A percentile compares a stretch with the other conserved stretches of the same genome.
These are phyloP conservation scores for Beauveria pseudobassiana DNA, from an alignment of 2,329 filamentous ascomycete species.

Conservation along the genomic window DNA sequence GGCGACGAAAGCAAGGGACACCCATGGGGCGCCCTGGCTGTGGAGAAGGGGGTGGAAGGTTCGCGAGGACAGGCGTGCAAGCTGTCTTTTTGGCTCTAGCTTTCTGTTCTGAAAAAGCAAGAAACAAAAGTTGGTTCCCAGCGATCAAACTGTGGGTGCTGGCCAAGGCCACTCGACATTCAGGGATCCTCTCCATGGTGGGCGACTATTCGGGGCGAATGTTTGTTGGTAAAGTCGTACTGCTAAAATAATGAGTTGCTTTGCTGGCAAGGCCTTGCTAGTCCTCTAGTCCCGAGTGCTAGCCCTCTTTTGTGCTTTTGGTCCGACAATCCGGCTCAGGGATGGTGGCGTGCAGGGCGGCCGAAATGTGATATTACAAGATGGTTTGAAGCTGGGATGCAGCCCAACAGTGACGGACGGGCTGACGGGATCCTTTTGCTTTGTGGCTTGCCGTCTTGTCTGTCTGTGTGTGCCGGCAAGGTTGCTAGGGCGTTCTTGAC, in stretches of 20 bases:
- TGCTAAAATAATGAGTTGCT: not conserved
- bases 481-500: no score
- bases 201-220: not conserved
- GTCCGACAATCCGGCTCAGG: no score
- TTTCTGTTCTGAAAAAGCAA: not conserved
- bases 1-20: not conserved
- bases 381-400: no score
- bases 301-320: not conserved
- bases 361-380: no score
- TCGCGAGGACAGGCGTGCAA: not conserved
- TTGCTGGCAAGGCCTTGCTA: not conserved
- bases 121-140: not conserved
- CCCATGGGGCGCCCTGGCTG: not conserved
- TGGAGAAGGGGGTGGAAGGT: not conserved
- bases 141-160: conserved; percentile 7
- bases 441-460: no score
- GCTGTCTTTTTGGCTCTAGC: not conserved
- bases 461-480: no score
- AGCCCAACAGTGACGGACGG: no score
- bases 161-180: not conserved
- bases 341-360: no score
- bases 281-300: not conserved
- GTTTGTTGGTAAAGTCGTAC: conserved; percentile 1
- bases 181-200: not conserved
- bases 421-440: no score